Evolutionary conservation across 768 basidiomycete species (phyloP), one percentile per base, ranked within the genome.

Genomic region (Tulasnella sp.): DNA sequence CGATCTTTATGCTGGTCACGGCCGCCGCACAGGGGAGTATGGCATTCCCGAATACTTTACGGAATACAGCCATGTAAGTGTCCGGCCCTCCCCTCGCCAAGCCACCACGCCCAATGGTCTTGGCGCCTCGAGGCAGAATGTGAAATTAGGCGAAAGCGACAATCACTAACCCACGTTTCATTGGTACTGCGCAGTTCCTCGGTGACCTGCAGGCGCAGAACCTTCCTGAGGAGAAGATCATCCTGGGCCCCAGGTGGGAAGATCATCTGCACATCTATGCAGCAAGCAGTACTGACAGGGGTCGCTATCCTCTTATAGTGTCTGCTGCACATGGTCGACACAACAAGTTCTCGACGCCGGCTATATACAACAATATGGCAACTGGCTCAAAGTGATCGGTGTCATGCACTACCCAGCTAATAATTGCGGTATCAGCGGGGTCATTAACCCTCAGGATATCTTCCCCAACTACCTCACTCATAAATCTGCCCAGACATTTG

Each of bases 1-100:
- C 19, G 92, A 94, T 84, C 86, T 93, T 78, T 94, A 90, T 78
- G 82, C 88, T 84, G 12, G 88, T 58, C 89, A 88, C 76, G 85
- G 81, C 1, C 77, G 85, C 76, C 83, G 87, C 38, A 38, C 74
- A 0, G 31, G 29, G 0, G 76, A 49, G 19, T 81, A 81, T 78
- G 54, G 74, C 15, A 79, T 79, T 7, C 74, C 58, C 38, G 79
- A 80, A 64, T 81, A 80, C 74, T 73, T 78, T 37, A 76, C 75
- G 37, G 81, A 81, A 54, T 78, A 78, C 72, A 77, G 29, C n/a
- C 42, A 25, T 73, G 40, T 58, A 45, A 73, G 52, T 37, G 37
- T 17, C 22, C 9, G 9, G 37, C 14, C n/a, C 17, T 42, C 31
- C 52, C 9, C 42, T 17, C 42, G n/a, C 38, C 36, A 71, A 71